Base-by-base conservation (phyloP, 2,329 filamentous ascomycete genomes). In the Pseudovirgaria hyperparasitica region DNA sequence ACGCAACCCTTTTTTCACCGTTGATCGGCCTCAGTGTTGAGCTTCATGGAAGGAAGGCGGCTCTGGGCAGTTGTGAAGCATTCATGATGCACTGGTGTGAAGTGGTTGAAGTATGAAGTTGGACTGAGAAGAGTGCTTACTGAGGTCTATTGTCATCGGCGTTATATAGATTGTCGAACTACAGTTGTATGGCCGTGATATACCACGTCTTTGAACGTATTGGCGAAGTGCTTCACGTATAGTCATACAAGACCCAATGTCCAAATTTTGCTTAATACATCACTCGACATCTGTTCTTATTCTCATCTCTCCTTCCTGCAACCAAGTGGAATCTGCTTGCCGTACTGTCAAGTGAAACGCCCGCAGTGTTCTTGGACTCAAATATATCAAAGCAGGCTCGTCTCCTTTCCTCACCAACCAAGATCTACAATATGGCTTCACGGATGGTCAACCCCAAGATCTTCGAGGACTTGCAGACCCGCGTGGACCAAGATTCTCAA, bases 401-500 rank as follows among this genome's bases (percentile, higher is more conserved):
- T n/a, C n/a, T 20, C n/a, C 26, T 22, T 22, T 19, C 14, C 17
- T 6, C 14, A 21, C n/a, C 6, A 21, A 12, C 9, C 8, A 8
- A 12, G 15, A 7, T 7, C 19, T 16, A 22, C 16, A n/a, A 19
- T 27, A 27, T 22, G 22, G 19, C 22, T 25, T 25, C 29, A 52
- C 55, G 48, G 40, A 72, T 79, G 66, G 74, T 90, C 45, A 77
- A 92, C 52, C 77, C 82, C 33, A 67, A 70, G 39, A 82, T 96
- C 52, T 94, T 96, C 56, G 73, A 85, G 47, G 70, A 79, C 42
- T 75, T 98, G 35, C 87, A 94, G 57, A 63, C 70, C 32, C 86
- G 86, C 54, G 82, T 94, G 43, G 90, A 96, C 42, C 78, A 92
- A 54, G 90, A 96, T 51, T 68, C 72, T 6, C 65, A 70, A 29